These are phyloP conservation scores for Gypsophila paniculata DNA, from an alignment of 179 eudicot genomes.

Conservation along the genomic window DNA sequence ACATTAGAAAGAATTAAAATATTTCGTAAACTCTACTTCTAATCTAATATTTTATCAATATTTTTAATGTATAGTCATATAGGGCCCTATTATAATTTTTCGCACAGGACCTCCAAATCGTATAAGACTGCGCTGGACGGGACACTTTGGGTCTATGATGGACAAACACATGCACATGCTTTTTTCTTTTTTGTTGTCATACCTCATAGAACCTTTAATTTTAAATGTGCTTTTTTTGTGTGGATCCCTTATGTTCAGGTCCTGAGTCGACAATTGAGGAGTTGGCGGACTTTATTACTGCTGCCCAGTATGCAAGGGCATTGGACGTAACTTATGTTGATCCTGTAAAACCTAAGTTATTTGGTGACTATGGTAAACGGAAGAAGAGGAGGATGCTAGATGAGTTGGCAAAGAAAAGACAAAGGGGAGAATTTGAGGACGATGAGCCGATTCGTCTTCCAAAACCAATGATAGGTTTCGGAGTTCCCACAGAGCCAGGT, in stretches of 20 bases:
- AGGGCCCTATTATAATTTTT: too few species aligned
- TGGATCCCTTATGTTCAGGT: conserved; percentile 34
- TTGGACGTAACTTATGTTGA: conserved; percentile 39
- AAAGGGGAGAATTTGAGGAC: conserved; percentile 22
- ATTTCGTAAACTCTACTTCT: too few species aligned
- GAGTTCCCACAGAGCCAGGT: conserved; percentile 37
- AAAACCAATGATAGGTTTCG: conserved; percentile 64
- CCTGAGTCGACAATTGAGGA: conserved; percentile 53
- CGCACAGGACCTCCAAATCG: too few species aligned
- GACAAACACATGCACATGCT: not conserved
- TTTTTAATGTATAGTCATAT: too few species aligned
- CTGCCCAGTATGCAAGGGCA: conserved; percentile 70
- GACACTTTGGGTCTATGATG: not conserved
- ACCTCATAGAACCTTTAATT: not conserved
- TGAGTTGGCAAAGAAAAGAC: conserved; percentile 37
- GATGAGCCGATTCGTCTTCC: conserved; percentile 49
- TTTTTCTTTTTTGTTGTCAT: too few species aligned
- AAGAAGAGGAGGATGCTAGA: conserved; percentile 45
- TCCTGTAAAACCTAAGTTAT: conserved; percentile 32
- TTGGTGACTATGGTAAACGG: conserved; percentile 18
- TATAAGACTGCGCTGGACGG: too few species aligned
- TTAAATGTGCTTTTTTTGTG: not conserved
- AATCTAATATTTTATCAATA: too few species aligned
- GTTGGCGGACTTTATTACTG: conserved; percentile 54
- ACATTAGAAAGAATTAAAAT: too few species aligned